phyloP scores from a whole-genome alignment of 495 filamentous ascomycete genomes.

The Sordaria brevicollis region DNA sequence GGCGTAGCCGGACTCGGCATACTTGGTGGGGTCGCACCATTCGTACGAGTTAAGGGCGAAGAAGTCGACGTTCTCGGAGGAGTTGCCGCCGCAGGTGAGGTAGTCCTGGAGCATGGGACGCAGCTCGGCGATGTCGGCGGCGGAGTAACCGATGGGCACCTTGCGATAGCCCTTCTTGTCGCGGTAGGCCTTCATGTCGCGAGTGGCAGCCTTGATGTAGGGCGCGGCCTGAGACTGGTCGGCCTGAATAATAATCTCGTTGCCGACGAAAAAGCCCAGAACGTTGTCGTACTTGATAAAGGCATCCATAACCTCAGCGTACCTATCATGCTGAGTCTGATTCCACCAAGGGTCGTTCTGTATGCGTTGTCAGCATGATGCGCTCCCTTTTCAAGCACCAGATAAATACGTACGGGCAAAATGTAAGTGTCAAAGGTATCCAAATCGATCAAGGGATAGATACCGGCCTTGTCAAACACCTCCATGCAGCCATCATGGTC shows the following conservation, averaged over 20 bases:
- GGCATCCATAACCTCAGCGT: constrained; percentile 61
- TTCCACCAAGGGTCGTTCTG: constrained; percentile 57
- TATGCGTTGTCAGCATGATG: constrained; percentile 1
- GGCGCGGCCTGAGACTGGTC: constrained; percentile 59
- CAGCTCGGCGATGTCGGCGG: constrained; percentile 73
- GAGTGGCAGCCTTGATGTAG: constrained; percentile 69
- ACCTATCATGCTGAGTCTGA: constrained; percentile 53
- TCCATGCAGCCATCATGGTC: constrained; percentile 68
- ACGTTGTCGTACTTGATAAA: constrained; percentile 74
- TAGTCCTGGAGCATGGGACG: constrained; percentile 86
- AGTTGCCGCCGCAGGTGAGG: constrained; percentile 61
- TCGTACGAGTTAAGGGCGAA: constrained; percentile 81
- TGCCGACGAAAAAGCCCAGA: constrained; percentile 76
- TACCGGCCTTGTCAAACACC: constrained; percentile 57
- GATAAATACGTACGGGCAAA: constrained; percentile 44
- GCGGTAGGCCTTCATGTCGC: constrained; percentile 75
- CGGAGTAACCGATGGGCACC: constrained; percentile 81
- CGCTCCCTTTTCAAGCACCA: constrained; percentile 1
- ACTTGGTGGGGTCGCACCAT: constrained; percentile 66
- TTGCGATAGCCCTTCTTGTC: constrained; percentile 67
- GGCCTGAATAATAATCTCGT: constrained; percentile 63
- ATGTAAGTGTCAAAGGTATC: constrained; percentile 78
- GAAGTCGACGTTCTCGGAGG: constrained; percentile 67
- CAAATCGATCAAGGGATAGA: constrained; percentile 74
- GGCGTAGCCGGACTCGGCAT: constrained; percentile 58